Base-by-base conservation (phyloP, 1,284 basidiomycete genomes). In the Stygiomarasmius scandens region DNA sequence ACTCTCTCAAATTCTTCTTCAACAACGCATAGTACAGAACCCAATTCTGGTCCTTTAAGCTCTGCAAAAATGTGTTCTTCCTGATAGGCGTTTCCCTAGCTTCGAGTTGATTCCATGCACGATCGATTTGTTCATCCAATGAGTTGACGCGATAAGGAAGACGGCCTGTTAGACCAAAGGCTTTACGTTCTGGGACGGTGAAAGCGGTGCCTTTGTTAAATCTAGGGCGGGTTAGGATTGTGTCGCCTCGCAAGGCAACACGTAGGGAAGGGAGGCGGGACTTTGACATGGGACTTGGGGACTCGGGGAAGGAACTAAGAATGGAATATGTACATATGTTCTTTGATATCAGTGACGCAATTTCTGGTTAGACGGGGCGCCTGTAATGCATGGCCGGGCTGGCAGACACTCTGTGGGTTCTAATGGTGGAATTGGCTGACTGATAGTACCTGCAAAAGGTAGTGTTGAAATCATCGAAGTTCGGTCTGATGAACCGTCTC, bases 121-220 rank as follows among this genome's bases (percentile, higher is more conserved):
- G 76, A 45, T 77, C 70, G 67, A 86, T 85, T 69, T 94, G 92
- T 61, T 91, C 84, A 57, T 93, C 88, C 34, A 94, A 79, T 19
- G 82, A 82, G 69, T 92, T 90, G 46, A 92, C 80, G 56, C 84
- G 81, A 63, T 82, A 85, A 1, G 93, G 93, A 2, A 96, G 76
- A 38, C 91, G 84, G 2, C 90, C 92, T n/a, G 81, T 82, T 2
- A 95, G 77, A 3, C 89, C 88, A 58, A 94, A 89, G 1, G 75
- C 77, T 58, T 83, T 80, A 52, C 92, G 81, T 70, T 93, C 91
- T 22, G 79, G 68, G 9, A 71, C 57, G 0, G 85, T 83, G 70
- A 94, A 95, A 14, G 84, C 92, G 2, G 85, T 90, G 22, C 90
- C 85, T 69, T 88, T 89, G 76, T 88, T 89, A 71, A 82, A 85